A percentile compares a stretch with the other conserved stretches of the same genome.
Conservation (phyloP, 2,329 filamentous ascomycete species). For the Colletotrichum karsti region DNA sequence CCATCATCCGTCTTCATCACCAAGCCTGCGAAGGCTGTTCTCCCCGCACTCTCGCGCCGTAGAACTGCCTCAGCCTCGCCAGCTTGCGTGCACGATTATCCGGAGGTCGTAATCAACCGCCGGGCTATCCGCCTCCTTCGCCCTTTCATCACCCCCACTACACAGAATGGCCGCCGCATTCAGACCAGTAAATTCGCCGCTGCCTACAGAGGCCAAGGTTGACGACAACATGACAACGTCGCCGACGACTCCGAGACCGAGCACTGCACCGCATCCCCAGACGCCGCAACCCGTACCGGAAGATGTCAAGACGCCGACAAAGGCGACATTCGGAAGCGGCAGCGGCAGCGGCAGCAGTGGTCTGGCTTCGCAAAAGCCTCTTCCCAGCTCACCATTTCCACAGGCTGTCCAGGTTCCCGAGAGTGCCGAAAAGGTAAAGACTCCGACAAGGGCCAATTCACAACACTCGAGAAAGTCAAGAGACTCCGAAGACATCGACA, state of each 20-base stretch:
- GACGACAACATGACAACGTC: slow-evolving; percentile 48
- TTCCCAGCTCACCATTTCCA: slow-evolving; percentile 62
- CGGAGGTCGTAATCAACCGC: slow-evolving; percentile 28
- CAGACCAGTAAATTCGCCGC: slow-evolving; percentile 55
- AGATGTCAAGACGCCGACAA: slow-evolving; percentile 70
- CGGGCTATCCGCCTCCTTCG: slow-evolving; percentile 16
- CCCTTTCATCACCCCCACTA: not conserved
- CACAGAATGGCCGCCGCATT: slow-evolving; percentile 56
- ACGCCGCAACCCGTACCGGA: slow-evolving; percentile 38
- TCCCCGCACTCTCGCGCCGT: not conserved
- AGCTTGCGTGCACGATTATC: slow-evolving; percentile 2
- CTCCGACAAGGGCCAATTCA: slow-evolving; percentile 63
- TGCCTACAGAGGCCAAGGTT: slow-evolving; percentile 40
- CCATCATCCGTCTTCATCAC: not conserved
- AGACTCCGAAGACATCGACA: slow-evolving; percentile 76
- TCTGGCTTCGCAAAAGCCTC: slow-evolving; percentile 59
- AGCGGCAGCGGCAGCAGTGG: slow-evolving; percentile 34
- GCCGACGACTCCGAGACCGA: slow-evolving; percentile 44
- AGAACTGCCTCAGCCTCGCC: slow-evolving; percentile 10
- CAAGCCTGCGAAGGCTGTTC: not conserved
- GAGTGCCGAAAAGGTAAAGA: slow-evolving; percentile 49
- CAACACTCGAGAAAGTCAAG: slow-evolving; percentile 68
- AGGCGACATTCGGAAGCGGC: slow-evolving; percentile 56
- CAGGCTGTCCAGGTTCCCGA: slow-evolving; percentile 58
- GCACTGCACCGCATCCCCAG: slow-evolving; percentile 41